Evolutionary conservation across 768 basidiomycete species (phyloP), one percentile per base, ranked within the genome.

Genomic region (Suillus placidus): DNA sequence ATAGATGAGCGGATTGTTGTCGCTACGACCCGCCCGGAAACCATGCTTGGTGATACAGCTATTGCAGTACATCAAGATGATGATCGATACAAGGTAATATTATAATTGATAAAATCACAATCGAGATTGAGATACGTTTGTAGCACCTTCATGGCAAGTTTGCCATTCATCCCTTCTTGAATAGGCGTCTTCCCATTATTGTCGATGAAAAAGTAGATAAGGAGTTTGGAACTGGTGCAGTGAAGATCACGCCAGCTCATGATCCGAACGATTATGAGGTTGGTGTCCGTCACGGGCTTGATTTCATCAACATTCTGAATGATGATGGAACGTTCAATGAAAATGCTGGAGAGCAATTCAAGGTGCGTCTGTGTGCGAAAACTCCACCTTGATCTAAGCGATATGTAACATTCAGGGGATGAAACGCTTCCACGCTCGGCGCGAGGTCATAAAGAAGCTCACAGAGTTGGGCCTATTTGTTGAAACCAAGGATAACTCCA

Each of bases 221-320:
- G 89, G 84, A 85, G 12, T 99, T 99, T 71, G 97, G 97, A 43
- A 99, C 97, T 37, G 97, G 97, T 75, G 97, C 97, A 1, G 97
- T 99, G 61, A 99, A 99, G 82, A 98, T 99, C 72, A 99, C 97
- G 0, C 97, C 97, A 18, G 97, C 97, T 0, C 97, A 99, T 74
- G 97, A 99, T 76, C 92, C 89, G 18, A 96, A 96, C 74, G 97
- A 99, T 84, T 99, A 97, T 77, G 94, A 95, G 69, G 95, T 95
- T 69, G 97, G 95, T 12, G 73, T 88, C 71, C 81, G 97, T 49
- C 94, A 99, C 74, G 87, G 89, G 14, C 83, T 99, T 26, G 89
- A 92, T 55, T 97, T 97, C 74, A 90, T 99, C 80, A 98, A 92
- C 71, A 91, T 99, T 68, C 76, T 99, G 71, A 97, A 97, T 72